Evolutionary conservation across 208 protist species (phyloP), one percentile per base, ranked within the genome.

Genomic region (Wallacemonas collosoma): DNA sequence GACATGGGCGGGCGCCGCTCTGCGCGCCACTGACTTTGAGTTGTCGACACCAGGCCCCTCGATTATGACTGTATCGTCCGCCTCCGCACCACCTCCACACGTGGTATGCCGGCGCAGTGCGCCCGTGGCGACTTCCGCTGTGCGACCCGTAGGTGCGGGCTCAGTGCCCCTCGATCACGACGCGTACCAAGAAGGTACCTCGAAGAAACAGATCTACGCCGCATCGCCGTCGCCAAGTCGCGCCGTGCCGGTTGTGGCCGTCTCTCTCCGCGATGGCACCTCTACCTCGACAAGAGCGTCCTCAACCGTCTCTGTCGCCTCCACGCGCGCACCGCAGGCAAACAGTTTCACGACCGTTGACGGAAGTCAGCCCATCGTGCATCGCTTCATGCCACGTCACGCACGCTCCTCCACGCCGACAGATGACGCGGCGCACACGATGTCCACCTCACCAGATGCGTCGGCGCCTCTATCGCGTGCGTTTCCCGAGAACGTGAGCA

Each of bases 41-140:
- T 15, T 62, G 8, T 62, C 56, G 14, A 44, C 56, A 38, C 56
- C 56, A 14, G 56, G 56, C 5, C 56, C 56, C 5, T 62, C 56
- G 6, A 62, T 62, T 43, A 62, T 62, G 56, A 9, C 45, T 6
- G 8, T 12, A 12, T 50, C 26, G 26, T 26, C 26, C 26, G 26
- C 26, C 26, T 26, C 26, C 26, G 26, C 26, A 26, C 26, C 26
- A 26, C 26, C 26, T 26, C 26, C 26, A 26, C 26, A 26, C 26
- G 26, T 26, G 26, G 26, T 26, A 26, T 0, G 26, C 26, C 26
- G 26, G 26, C 26, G 26, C 26, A 26, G 0, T 26, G 26, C 26
- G 26, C 26, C 26, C 0, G 26, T 26, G 26, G 26, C 26, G 26
- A 26, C 26, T 26, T 26, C 26, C 26, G 26, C 0, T 12, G 45